Base-by-base conservation (phyloP, 164 flowering plant genomes). In the Houttuynia cordata region DNA sequence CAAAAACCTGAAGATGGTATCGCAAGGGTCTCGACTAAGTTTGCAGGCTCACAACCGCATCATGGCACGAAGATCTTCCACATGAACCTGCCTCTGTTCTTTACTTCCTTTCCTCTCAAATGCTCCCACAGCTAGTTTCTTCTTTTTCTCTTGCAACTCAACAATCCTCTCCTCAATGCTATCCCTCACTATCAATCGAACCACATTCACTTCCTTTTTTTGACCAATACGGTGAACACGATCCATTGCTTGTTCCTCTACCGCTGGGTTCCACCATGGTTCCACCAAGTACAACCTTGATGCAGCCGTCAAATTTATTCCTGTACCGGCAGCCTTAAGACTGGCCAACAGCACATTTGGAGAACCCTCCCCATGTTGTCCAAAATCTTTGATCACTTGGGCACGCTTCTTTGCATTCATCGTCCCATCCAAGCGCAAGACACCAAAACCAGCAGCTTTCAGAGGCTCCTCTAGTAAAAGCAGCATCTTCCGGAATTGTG, bases 161-260 rank as follows among this genome's bases (percentile, higher is more conserved):
- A 93, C 59, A 59, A 90, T 78, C 72, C 88, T 81, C 74, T 90
- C 97, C 67, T 93, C 97, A 37, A 90, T 81, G 73, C 83, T 93
- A 64, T 83, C 75, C 49, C 64, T 71, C 39, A 77, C 86, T 42
- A 93, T 80, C 70, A 93, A 53, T 70, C 89, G 86, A 62, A 90
- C 83, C 57, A 93, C 74, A 67, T 75, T 79, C 45, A 93, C 99
- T 34, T 90, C 77, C 51, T 85, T 75, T 63, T 66, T 82, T 72
- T 90, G 99, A 42, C 99, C 97, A 51, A 93, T 88, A 15, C 95
- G 75, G 65, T 90, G 96, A 30, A 93, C 89, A 13, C 99, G 73
- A 67, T 90, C 97, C 88, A 90, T 90, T 12, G 96, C 99, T 74
- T 88, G 97, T 56, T 93, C 94, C 71, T 93, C 97, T n/a, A 85